Conservation (phyloP, 2,329 filamentous ascomycete genomes). For the Madurella mycetomatis region DNA sequence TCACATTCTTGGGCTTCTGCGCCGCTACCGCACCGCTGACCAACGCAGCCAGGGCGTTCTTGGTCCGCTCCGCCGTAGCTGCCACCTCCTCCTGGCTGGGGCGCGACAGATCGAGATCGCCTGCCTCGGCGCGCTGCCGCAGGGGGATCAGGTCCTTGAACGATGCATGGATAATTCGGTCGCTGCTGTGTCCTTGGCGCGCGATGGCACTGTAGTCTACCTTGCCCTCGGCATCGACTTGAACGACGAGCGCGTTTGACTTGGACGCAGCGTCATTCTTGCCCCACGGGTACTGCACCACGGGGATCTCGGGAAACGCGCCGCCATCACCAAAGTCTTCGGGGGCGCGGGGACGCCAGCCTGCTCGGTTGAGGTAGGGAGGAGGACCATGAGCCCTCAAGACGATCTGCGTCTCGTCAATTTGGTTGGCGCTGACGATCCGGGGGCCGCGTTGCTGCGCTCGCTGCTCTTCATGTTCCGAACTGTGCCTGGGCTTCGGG, state of each 20-base stretch:
- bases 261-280: slow-evolving; percentile 72
- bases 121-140: slow-evolving; percentile 85
- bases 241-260: slow-evolving; percentile 86
- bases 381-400: slow-evolving; percentile 75
- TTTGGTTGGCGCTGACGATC: slow-evolving; percentile 72
- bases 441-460: slow-evolving; percentile 72
- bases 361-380: slow-evolving; percentile 77
- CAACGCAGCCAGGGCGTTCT: slow-evolving; percentile 75
- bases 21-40: slow-evolving; percentile 82
- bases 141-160: slow-evolving; percentile 97
- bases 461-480: slow-evolving; percentile 79
- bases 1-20: slow-evolving; percentile 94
- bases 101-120: slow-evolving; percentile 80
- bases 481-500: slow-evolving; percentile 86
- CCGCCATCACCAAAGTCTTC: slow-evolving; percentile 97
- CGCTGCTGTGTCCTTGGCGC: slow-evolving; percentile 77
- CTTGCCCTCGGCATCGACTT: slow-evolving; percentile 86
- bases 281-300: slow-evolving; percentile 92
- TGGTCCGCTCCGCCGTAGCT: slow-evolving; percentile 81
- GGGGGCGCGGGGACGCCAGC: slow-evolving; percentile 83
- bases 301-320: slow-evolving; percentile 87
- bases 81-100: slow-evolving; percentile 81
- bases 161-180: slow-evolving; percentile 83
- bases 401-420: slow-evolving; percentile 83
- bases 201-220: slow-evolving; percentile 97